phyloP scores from a whole-genome alignment of 306 rosid genomes.

The Sicyos edulis region DNA sequence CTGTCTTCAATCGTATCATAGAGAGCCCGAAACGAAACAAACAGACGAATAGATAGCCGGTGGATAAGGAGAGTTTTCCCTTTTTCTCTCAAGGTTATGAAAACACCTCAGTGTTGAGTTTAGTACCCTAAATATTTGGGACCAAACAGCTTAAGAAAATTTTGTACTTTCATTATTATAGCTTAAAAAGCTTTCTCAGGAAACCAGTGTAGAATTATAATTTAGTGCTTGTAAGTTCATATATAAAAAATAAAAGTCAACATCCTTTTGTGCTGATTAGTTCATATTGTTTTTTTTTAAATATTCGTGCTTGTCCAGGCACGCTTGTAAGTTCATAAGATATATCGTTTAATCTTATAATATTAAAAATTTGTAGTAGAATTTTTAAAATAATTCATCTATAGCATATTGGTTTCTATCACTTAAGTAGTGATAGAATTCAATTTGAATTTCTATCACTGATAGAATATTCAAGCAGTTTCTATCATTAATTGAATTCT shows the following conservation, averaged over 20 bases:
- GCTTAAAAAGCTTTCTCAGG: background rate
- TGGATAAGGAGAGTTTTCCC: slow-evolving; percentile 13
- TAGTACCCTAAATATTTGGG: background rate
- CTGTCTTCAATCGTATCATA: background rate
- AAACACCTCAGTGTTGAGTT: background rate
- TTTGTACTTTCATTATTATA: background rate
- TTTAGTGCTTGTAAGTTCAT: background rate
- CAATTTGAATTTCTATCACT: too few relatives aligned
- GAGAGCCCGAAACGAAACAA: background rate
- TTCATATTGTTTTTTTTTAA: too few relatives aligned
- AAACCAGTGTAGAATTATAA: background rate
- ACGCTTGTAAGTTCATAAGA: too few relatives aligned
- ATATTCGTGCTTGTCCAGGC: too few relatives aligned
- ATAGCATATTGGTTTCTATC: too few relatives aligned
- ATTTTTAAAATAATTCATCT: too few relatives aligned
- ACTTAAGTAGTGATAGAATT: too few relatives aligned
- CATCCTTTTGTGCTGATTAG: background rate
- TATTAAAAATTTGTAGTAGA: too few relatives aligned
- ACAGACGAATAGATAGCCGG: background rate
- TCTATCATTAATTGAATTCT: too few relatives aligned
- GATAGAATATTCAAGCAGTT: too few relatives aligned
- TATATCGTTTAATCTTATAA: too few relatives aligned
- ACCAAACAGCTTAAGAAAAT: background rate
- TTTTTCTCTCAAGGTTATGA: background rate
- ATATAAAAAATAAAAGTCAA: background rate